These are phyloP conservation scores for Blastobotrys mokoenaii DNA, from an alignment of 805 yeast genomes.

Conservation along the genomic window DNA sequence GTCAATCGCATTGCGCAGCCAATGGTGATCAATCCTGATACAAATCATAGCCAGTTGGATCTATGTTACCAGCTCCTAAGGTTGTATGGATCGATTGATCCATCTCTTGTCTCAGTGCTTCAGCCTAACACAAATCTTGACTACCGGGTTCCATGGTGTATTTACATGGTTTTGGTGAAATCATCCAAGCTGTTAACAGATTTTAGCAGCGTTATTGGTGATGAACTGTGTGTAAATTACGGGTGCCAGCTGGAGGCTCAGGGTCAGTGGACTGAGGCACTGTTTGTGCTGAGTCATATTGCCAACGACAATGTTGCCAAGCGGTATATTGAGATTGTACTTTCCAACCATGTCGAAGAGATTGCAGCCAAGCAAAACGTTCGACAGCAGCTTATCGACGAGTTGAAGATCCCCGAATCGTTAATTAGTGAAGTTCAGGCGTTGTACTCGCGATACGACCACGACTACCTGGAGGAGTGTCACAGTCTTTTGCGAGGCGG, in stretches of 20 bases:
- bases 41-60: neutral
- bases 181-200: slow-evolving; percentile 12
- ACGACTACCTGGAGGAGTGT: slow-evolving; percentile 52
- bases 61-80: slow-evolving; percentile 10
- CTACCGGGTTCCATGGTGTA: slow-evolving; percentile 37
- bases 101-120: slow-evolving; percentile 9
- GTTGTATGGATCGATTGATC: slow-evolving; percentile 10
- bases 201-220: slow-evolving; percentile 24
- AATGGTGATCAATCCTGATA: slow-evolving; percentile 2
- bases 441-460: slow-evolving; percentile 38
- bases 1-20: slow-evolving; percentile 9
- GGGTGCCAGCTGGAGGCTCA: slow-evolving; percentile 43
- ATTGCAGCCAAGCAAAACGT: slow-evolving; percentile 2
- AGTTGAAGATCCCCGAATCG: slow-evolving; percentile 35
- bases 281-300: slow-evolving; percentile 56
- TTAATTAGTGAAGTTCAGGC: slow-evolving; percentile 55
- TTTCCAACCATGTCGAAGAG: slow-evolving; percentile 19
- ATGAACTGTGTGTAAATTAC: slow-evolving; percentile 34
- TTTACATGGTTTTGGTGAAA: slow-evolving; percentile 35
- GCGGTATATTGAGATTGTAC: slow-evolving; percentile 29
- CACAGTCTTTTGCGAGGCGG: slow-evolving; percentile 54
- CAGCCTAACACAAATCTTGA: slow-evolving; percentile 9
- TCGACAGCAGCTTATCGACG: neutral
- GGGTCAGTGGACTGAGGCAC: slow-evolving; percentile 49
- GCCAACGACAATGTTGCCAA: slow-evolving; percentile 39